Evolutionary conservation across 192 early-diverging fungal species (phyloP).

Genomic region (Paraglomus occultum): DNA sequence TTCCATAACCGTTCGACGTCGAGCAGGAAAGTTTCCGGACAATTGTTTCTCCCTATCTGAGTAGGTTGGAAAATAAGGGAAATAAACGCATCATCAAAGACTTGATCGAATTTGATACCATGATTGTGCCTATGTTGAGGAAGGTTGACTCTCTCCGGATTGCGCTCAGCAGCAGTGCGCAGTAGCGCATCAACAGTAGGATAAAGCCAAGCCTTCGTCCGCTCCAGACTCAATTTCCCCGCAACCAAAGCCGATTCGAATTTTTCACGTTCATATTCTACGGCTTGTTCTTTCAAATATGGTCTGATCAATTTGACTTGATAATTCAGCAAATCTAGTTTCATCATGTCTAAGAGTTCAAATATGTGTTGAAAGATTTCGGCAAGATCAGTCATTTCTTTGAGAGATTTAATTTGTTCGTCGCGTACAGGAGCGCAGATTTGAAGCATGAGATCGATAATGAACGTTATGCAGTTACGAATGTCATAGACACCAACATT

Average conservation of each 20-base stretch:
- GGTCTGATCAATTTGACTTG: conserved; percentile 65
- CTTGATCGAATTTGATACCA: conserved; percentile 18
- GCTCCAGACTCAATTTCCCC: conserved; percentile 43
- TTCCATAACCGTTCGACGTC: conserved; percentile 62
- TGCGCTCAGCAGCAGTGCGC: conserved; percentile 42
- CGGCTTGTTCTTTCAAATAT: conserved; percentile 63
- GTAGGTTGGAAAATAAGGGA: conserved; percentile 48
- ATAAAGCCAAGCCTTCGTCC: conserved; percentile 63
- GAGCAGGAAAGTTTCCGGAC: conserved; percentile 70
- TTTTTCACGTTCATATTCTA: conserved; percentile 70
- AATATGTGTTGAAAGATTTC: conserved; percentile 49
- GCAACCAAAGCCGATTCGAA: conserved; percentile 57
- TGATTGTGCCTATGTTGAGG: conserved; percentile 12
- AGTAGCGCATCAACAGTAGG: conserved; percentile 35
- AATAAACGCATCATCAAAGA: conserved; percentile 31
- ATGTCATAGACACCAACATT: conserved; percentile 57
- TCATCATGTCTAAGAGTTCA: conserved; percentile 72
- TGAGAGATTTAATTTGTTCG: conserved; percentile 37
- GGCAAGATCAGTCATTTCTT: conserved; percentile 42
- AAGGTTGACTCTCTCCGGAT: conserved; percentile 47
- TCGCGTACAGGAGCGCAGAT: conserved; percentile 82
- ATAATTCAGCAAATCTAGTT: conserved; percentile 80
- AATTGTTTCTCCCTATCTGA: conserved; percentile 30
- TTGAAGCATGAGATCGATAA: conserved; percentile 59
- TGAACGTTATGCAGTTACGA: conserved; percentile 38